Evolutionary conservation across 2,329 filamentous ascomycete genomes (phyloP).

Genomic region (Colletotrichum sp.): DNA sequence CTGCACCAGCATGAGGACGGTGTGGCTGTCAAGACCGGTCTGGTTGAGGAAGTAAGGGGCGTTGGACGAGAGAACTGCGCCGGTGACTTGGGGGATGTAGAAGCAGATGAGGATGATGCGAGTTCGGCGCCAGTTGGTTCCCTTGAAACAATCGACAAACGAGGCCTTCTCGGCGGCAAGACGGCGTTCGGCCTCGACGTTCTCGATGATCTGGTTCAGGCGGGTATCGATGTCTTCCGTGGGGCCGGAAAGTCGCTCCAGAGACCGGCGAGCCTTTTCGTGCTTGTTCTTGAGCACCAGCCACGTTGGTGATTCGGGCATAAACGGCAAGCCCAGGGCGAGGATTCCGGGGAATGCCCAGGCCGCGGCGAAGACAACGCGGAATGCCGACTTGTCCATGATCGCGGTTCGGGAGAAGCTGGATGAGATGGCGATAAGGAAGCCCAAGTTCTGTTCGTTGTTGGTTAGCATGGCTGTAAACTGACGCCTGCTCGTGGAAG

Average conservation of each 20-base stretch:
- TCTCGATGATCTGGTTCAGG: slow-evolving; percentile 42
- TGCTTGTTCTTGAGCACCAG: slow-evolving; percentile 36
- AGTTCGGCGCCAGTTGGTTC: slow-evolving; percentile 38
- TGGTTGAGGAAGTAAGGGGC: slow-evolving; percentile 29
- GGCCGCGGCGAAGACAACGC: slow-evolving; percentile 36
- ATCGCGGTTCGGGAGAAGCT: slow-evolving; percentile 39
- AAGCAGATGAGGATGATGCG: slow-evolving; percentile 24
- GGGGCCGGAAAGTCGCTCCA: slow-evolving; percentile 31
- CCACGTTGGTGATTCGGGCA: slow-evolving; percentile 46
- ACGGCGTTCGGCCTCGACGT: slow-evolving; percentile 37
- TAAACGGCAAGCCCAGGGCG: slow-evolving; percentile 24
- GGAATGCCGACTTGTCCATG: slow-evolving; percentile 32
- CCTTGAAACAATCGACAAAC: slow-evolving; percentile 39
- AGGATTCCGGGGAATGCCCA: slow-evolving; percentile 31
- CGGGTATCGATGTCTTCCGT: slow-evolving; percentile 35
- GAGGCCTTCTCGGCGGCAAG: slow-evolving; percentile 25
- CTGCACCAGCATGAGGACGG: slow-evolving; percentile 24
- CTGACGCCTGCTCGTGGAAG: background rate
- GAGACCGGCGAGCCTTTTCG: slow-evolving; percentile 32
- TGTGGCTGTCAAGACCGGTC: slow-evolving; percentile 23
- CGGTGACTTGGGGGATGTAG: slow-evolving; percentile 24
- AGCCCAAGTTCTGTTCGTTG: slow-evolving; percentile 10
- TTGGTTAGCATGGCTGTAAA: background rate
- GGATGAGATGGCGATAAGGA: slow-evolving; percentile 36
- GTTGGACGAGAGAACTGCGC: slow-evolving; percentile 25